A percentile compares a stretch with the other conserved stretches of the same genome.
phyloP scores from a whole-genome alignment of 176 grass and related monocot species.

The Chloris gayana region DNA sequence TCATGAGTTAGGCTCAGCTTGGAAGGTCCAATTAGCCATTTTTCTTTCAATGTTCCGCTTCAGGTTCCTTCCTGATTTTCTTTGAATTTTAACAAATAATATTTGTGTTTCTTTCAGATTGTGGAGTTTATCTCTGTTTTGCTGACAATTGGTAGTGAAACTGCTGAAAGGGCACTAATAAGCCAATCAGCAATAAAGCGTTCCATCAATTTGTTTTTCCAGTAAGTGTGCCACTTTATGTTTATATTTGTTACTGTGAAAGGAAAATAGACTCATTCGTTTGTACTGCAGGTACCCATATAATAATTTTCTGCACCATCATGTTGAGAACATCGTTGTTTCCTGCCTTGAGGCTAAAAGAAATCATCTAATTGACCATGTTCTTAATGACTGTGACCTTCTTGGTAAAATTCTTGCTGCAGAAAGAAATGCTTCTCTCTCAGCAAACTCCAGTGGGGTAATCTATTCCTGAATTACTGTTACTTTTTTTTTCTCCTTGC shows the following conservation, averaged over 20 bases:
- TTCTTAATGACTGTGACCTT: conserved; percentile 84
- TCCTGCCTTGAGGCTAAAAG: conserved; percentile 90
- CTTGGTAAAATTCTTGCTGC: conserved; percentile 84
- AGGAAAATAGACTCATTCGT: not conserved
- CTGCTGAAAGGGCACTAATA: conserved; percentile 88
- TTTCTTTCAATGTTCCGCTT: not conserved
- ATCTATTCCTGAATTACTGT: conserved; percentile 13
- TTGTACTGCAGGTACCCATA: conserved; percentile 78
- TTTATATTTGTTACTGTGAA: conserved; percentile 5
- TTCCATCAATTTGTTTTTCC: conserved; percentile 84
- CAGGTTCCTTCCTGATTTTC: not conserved
- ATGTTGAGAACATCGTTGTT: conserved; percentile 89
- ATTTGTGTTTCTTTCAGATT: conserved; percentile 53
- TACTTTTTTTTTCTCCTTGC: not conserved
- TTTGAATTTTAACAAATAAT: not conserved
- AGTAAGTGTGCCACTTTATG: conserved; percentile 56
- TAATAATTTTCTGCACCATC: conserved; percentile 97
- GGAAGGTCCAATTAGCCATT: too few species aligned
- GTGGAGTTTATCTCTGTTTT: conserved; percentile 96
- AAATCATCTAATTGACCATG: conserved; percentile 76
- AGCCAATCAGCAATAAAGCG: conserved; percentile 74
- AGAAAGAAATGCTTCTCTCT: conserved; percentile 67
- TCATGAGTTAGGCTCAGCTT: not conserved
- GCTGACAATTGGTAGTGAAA: conserved; percentile 88
- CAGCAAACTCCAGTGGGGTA: conserved; percentile 75